Conservation (phyloP, 2,329 filamentous ascomycete genomes). For the Aspergillus spinulosporus region DNA sequence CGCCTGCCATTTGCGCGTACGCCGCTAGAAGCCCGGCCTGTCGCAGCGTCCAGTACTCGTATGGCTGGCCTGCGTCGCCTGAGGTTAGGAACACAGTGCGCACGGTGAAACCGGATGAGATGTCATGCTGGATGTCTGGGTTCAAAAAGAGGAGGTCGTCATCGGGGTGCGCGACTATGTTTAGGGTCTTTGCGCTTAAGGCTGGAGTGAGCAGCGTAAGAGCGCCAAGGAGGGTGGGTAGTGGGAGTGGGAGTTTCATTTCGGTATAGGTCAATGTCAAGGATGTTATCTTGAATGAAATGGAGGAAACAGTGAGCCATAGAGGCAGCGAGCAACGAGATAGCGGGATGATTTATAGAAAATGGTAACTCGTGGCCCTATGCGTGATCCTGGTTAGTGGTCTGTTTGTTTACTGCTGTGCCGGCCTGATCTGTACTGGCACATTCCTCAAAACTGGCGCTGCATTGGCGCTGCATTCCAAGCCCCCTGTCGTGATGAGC, state of each 20-base stretch:
- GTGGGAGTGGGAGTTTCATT: not conserved
- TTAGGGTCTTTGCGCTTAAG: constrained; percentile 10
- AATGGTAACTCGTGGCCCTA: not conserved
- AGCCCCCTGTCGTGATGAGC: no score
- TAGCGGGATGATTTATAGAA: no score
- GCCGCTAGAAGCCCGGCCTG: constrained; percentile 6
- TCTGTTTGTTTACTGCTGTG: not conserved
- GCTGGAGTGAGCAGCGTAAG: not conserved
- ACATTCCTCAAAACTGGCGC: no score
- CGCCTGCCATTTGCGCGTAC: constrained; percentile 13
- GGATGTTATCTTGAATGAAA: no score
- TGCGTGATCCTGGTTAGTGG: not conserved
- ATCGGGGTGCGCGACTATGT: constrained; percentile 19
- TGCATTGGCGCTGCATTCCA: no score
- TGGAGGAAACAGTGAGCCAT: no score
- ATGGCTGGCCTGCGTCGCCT: constrained; percentile 12
- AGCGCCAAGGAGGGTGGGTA: not conserved
- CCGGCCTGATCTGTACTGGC: no score
- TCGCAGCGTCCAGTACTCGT: constrained; percentile 9
- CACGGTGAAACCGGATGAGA: not conserved
- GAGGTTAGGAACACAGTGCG: constrained; percentile 17
- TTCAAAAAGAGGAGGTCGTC: constrained; percentile 18
- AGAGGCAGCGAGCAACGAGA: no score
- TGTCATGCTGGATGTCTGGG: constrained; percentile 12
- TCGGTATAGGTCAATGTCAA: no score